These are phyloP conservation scores for Cryptococcus sp. DNA, from an alignment of 1,284 basidiomycete species.

Conservation along the genomic window DNA sequence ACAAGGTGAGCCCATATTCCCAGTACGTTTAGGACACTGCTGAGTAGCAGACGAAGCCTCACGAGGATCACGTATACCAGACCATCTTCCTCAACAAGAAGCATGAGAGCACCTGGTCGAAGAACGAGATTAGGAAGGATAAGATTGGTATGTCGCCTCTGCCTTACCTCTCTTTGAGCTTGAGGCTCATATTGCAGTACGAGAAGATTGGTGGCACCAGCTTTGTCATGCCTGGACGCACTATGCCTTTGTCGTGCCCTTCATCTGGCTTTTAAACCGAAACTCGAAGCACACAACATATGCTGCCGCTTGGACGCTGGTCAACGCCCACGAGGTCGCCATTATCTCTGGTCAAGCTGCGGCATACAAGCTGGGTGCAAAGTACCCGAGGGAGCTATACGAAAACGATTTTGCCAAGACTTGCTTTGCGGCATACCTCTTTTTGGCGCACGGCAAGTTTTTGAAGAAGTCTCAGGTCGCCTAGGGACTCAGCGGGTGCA, in stretches of 20 bases:
- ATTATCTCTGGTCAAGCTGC: slow-evolving; percentile 49
- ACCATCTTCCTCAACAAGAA: slow-evolving; percentile 52
- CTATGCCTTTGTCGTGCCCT: slow-evolving; percentile 50
- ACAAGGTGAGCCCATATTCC: slow-evolving; percentile 12
- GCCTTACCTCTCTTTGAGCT: background rate
- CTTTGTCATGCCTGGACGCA: slow-evolving; percentile 43
- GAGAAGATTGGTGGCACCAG: slow-evolving; percentile 47
- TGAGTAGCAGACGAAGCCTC: background rate
- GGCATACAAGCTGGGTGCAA: slow-evolving; percentile 50
- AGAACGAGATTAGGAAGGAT: slow-evolving; percentile 48
- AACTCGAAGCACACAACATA: slow-evolving; percentile 40
- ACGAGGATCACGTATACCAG: slow-evolving; percentile 49
- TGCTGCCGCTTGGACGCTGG: slow-evolving; percentile 46
- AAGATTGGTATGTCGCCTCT: slow-evolving; percentile 46
- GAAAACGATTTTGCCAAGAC: slow-evolving; percentile 38
- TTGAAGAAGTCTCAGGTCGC: slow-evolving; percentile 14
- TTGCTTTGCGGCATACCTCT: slow-evolving; percentile 35
- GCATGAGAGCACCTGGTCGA: slow-evolving; percentile 47
- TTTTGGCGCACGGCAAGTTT: slow-evolving; percentile 33
- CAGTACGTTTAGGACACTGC: background rate
- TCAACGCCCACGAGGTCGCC: slow-evolving; percentile 50
- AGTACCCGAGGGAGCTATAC: slow-evolving; percentile 44
- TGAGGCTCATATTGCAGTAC: slow-evolving; percentile 23
- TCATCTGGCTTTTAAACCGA: slow-evolving; percentile 50
- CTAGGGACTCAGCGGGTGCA: background rate